Percentiles rank a stretch among this genome's conserved stretches.
Conservation (phyloP, 495 filamentous ascomycete species). For the Cercophora sp. region DNA sequence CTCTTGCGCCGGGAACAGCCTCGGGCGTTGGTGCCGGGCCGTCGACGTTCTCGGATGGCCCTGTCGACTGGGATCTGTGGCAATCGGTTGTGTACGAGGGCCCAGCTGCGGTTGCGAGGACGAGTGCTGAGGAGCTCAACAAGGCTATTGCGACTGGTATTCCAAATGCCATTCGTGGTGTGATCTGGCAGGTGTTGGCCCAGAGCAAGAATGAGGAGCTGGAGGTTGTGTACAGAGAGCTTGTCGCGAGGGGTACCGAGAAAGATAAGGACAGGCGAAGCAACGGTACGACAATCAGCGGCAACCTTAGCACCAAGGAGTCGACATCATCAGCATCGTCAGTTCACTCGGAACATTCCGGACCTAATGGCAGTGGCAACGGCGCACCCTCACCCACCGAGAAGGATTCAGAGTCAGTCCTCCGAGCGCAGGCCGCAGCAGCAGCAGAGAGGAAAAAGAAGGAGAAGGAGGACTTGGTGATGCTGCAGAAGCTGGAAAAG, state of each 20-base stretch:
- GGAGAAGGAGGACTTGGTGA: slow-evolving; percentile 67
- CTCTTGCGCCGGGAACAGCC: slow-evolving; percentile 76
- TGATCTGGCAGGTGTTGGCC: slow-evolving; percentile 96
- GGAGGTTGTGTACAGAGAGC: slow-evolving; percentile 80
- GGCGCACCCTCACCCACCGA: slow-evolving; percentile 56
- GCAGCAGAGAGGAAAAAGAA: slow-evolving; percentile 68
- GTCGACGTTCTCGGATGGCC: slow-evolving; percentile 59
- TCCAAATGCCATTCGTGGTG: slow-evolving; percentile 87
- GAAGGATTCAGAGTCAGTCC: slow-evolving; percentile 58
- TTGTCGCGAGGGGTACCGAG: slow-evolving; percentile 75
- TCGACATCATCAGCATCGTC: slow-evolving; percentile 76
- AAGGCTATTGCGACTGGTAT: slow-evolving; percentile 90
- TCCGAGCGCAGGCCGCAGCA: slow-evolving; percentile 62
- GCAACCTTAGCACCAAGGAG: slow-evolving; percentile 52
- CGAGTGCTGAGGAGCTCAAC: slow-evolving; percentile 83
- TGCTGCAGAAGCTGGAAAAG: slow-evolving; percentile 82
- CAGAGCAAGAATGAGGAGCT: slow-evolving; percentile 89
- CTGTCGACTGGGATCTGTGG: slow-evolving; percentile 97
- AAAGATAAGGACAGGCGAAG: slow-evolving; percentile 65
- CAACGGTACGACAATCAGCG: slow-evolving; percentile 40
- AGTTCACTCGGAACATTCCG: slow-evolving; percentile 75
- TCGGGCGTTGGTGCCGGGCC: slow-evolving; percentile 70
- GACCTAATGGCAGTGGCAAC: slow-evolving; percentile 50
- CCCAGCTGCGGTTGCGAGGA: slow-evolving; percentile 75
- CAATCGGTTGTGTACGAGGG: slow-evolving; percentile 93